phyloP scores from a whole-genome alignment of 2,329 filamentous ascomycete species.

The Phialophora macrospora region DNA sequence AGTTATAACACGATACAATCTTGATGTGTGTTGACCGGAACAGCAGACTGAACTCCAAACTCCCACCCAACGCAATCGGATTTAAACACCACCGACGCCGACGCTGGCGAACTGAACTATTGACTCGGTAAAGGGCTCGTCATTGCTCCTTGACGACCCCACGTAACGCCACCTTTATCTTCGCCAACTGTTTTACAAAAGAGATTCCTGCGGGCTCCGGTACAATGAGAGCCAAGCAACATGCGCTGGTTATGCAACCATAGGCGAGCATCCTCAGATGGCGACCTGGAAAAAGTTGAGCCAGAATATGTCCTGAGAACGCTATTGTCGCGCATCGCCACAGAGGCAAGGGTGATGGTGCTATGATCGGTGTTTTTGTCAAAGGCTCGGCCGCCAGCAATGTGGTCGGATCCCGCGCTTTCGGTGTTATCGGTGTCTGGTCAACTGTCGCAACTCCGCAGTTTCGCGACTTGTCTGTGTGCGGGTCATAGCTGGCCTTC shows the following conservation, averaged over 20 bases:
- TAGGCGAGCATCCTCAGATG: conserved; percentile 12
- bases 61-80: not conserved
- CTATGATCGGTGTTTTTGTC: not conserved
- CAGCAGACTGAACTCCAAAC: not conserved
- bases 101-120: not conserved
- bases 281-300: conserved; percentile 13
- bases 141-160: not conserved
- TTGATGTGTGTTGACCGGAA: not conserved
- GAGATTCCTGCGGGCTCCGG: not conserved
- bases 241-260: conserved; percentile 21
- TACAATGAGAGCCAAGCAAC: not conserved
- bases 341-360: not conserved
- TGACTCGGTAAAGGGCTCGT: not conserved
- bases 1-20: not conserved
- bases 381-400: not conserved
- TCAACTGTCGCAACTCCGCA: not conserved
- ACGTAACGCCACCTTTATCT: not conserved
- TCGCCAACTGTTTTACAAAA: not conserved
- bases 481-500: not conserved
- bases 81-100: not conserved
- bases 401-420: not conserved
- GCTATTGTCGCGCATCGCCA: conserved; percentile 14
- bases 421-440: conserved; percentile 3
- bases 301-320: conserved; percentile 11
- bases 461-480: not conserved